Conservation (phyloP, 169 alveolate genomes). For the Cryptosporidium tyzzeri region DNA sequence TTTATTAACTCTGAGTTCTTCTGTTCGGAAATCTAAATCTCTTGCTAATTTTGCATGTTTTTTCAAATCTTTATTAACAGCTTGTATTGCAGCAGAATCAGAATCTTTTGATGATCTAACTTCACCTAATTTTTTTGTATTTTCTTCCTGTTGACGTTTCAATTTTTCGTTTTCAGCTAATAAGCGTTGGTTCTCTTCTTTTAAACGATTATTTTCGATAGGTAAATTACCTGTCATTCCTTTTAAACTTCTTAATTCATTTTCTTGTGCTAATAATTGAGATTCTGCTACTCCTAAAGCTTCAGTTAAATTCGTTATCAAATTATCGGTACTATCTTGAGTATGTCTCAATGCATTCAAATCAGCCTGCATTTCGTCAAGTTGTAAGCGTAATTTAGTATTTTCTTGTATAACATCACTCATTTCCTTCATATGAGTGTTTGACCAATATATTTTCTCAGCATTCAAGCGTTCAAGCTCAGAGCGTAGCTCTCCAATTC, state of each 20-base stretch:
- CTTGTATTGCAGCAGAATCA: slow-evolving; percentile 47
- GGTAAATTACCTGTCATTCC: slow-evolving; percentile 58
- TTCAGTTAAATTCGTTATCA: slow-evolving; percentile 64
- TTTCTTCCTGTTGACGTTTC: slow-evolving; percentile 44
- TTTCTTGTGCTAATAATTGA: slow-evolving; percentile 46
- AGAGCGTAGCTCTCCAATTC: slow-evolving; percentile 66
- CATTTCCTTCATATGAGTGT: slow-evolving; percentile 76
- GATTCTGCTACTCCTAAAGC: slow-evolving; percentile 74
- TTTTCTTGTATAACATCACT: slow-evolving; percentile 73
- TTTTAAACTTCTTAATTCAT: slow-evolving; percentile 38
- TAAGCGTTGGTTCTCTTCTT: slow-evolving; percentile 62
- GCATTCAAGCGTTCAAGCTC: slow-evolving; percentile 67
- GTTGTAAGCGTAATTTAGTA: slow-evolving; percentile 47
- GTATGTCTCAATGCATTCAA: slow-evolving; percentile 73
- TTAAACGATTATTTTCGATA: slow-evolving; percentile 38
- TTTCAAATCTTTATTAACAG: slow-evolving; percentile 33
- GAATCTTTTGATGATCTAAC: slow-evolving; percentile 15
- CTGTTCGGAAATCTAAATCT: slow-evolving; percentile 61
- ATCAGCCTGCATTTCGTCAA: slow-evolving; percentile 73
- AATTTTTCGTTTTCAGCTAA: slow-evolving; percentile 50
- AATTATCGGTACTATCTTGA: slow-evolving; percentile 59
- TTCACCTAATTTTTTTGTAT: neutral
- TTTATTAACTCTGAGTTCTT: slow-evolving; percentile 61
- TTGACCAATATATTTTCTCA: slow-evolving; percentile 66
- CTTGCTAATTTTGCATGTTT: slow-evolving; percentile 60